Base-by-base conservation (phyloP, 2,329 filamentous ascomycete species). In the Colletotrichum incanum region DNA sequence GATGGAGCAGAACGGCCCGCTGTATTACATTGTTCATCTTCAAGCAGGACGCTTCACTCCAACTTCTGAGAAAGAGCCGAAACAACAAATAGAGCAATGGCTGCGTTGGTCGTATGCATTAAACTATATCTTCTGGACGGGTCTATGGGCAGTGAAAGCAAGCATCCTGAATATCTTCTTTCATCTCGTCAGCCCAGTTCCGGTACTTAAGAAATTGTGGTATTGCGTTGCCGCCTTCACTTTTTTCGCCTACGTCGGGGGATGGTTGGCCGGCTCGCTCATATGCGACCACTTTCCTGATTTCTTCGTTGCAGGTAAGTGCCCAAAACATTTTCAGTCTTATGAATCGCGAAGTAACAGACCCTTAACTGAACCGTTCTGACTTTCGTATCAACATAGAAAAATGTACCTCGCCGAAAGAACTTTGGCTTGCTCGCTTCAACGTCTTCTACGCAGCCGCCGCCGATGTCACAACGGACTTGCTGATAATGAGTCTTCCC, bases 131-230 rank as follows among this genome's bases (percentile, higher is more conserved):
- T 78, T 76, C 49, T 78, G 75, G 75, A 73, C 71, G 8, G 68
- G 73, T 1, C 61, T 78, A 1, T 78, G 76, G 75, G 68, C 70
- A 18, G 74, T 78, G 43, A 78, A 78, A 52, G 75, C 76, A 9
- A 75, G 76, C 61, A 76, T 77, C 59, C 55, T 78, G 47, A 62
- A 73, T 28, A 39, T 76, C 18, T 77, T 76, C 61, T 78, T 70
- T 54, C 66, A 71, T 3, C 67, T 77, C 23, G 72, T 77, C 37
- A 58, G 65, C 23, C 68, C 72, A 14, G 66, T 75, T 39, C 63
- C 72, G 5, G 18, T 72, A 28, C 45, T 73, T 9, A 65, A 74
- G 11, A 65, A 65, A 52, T 43, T 72, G 3, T 78, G 76, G 76
- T 77, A 73, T 34, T 37, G n/a, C 8, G 70, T 76, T 28, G 71